phyloP scores from a whole-genome alignment of 2,329 filamentous ascomycete species.

The Podosphaera leucotricha region DNA sequence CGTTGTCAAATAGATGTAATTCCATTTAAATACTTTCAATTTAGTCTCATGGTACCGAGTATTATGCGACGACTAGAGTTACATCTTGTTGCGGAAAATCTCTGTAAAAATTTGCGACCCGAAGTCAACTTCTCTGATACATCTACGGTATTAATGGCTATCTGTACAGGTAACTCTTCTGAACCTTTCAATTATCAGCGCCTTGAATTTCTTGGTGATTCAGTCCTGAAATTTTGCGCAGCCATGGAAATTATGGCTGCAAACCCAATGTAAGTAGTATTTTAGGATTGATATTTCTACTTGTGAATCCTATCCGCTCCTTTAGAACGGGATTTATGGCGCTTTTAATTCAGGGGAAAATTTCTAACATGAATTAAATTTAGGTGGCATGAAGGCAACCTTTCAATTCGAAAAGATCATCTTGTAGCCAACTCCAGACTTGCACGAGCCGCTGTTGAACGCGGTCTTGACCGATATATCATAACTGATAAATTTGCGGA shows the following conservation, averaged over 20 bases:
- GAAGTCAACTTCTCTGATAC: conserved; percentile 29
- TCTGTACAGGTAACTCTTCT: conserved; percentile 38
- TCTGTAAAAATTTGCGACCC: conserved; percentile 31
- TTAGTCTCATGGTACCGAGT: conserved; percentile 44
- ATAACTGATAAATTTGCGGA: conserved; percentile 43
- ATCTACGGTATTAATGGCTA: conserved; percentile 38
- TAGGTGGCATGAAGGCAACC: conserved; percentile 49
- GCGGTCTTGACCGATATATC: conserved; percentile 50
- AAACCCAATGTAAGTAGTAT: conserved; percentile 21
- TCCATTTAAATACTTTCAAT: conserved; percentile 17
- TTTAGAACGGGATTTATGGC: background rate
- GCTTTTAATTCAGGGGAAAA: background rate
- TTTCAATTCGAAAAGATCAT: conserved; percentile 42
- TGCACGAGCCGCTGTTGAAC: conserved; percentile 34
- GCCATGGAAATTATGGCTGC: conserved; percentile 37
- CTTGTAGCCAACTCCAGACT: conserved; percentile 58
- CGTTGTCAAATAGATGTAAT: conserved; percentile 27
- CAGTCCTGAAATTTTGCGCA: conserved; percentile 52
- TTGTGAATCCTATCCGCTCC: no score
- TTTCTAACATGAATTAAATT: background rate
- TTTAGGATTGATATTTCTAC: background rate
- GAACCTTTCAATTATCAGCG: conserved; percentile 52
- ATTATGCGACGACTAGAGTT: conserved; percentile 48
- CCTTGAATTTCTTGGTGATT: conserved; percentile 72
- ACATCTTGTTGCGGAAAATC: conserved; percentile 33